Evolutionary conservation across 768 basidiomycete genomes (phyloP), one percentile per base, ranked within the genome.

Genomic region (Termitomyces sp.): DNA sequence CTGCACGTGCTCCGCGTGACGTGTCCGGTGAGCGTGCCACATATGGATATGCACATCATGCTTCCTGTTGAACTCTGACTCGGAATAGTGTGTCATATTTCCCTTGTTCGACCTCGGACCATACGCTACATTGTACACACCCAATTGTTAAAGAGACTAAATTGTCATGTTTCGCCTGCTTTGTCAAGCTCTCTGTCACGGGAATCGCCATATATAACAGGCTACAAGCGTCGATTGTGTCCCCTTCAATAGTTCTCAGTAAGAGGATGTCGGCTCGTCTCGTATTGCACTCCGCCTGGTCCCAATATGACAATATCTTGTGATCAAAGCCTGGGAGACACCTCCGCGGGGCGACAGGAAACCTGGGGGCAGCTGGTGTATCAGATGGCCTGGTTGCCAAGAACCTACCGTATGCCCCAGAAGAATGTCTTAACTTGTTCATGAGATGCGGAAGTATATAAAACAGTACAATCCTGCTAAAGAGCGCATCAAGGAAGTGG

Each of bases 371-470:
- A 19, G 41, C 34, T 43, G 7, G 12, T 32, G 41, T 43, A 51
- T 56, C 55, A 56, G 48, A 30, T 56, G 47, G 28, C 21, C 48
- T 40, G 8, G n/a, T 21, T 51, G 41, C 47, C 19, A 42, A 35
- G 41, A 23, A 42, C 30, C 5, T 25, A 12, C 11, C 16, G 11
- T n/a, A 35, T 43, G 23, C n/a, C 19, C 25, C 3, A 35, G 32
- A 39, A 35, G 23, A 27, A 42, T 42, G 55, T 56, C 46, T 54
- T 27, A 40, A 40, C 37, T 6, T n/a, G 40, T 54, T 43, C 28
- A 19, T 16, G 30, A 43, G 17, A 21, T 25, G 43, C n/a, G n/a
- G 30, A n/a, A 42, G 23, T 55, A 61, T 56, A 52, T 58, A 61
- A 53, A 44, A 2, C 37, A 40, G 48, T 7, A 25, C 52, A 17